Evolutionary conservation across 2,329 filamentous ascomycete species (phyloP), one percentile per base, ranked within the genome.

Genomic region (Decorospora gaudefroyi): DNA sequence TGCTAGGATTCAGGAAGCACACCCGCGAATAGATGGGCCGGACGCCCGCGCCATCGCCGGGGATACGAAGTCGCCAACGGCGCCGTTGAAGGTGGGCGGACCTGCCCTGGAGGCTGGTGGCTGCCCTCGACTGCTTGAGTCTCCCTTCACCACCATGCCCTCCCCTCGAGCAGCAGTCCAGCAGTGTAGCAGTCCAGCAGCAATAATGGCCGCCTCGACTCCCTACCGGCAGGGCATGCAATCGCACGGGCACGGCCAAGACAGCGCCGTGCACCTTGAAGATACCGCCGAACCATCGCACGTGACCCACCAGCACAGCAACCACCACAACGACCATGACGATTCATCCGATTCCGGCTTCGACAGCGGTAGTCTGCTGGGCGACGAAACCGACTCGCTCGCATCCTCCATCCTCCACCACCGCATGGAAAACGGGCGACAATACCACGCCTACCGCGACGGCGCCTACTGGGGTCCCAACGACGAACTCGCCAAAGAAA

Each of bases 401-500:
- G 65, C 63, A 6, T 69, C 67, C 15, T 65, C 62, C 30, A 67
- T 69, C 31, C 55, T 67, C 28, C 35, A 66, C 48, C 68, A 69
- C 48, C 55, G 63, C n/a, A 67, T 68, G 36, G 67, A 70, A 44
- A 71, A 71, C 37, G 68, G 68, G 2, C 55, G 68, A 3, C 61
- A 64, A 31, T 71, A 71, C 50, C 67, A 70, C 32, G 63, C 62
- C 4, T 70, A 69, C 40, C 55, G 65, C 13, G 67, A 70, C 42
- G 68, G 67, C 37, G 58, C 63, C 11, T 69, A 71, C 55, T 67
- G 63, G 65, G 71, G 71, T 4, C 73, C 72, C 4, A 75, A 75
- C 46, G 72, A 76, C 43, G 72, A 75, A 45, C 54, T 57, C 7
- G 70, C 72, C 23, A 68, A 72, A 40, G 68, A 77, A 54, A 65